Evolutionary conservation across 2,329 filamentous ascomycete genomes (phyloP), one percentile per base, ranked within the genome.

Genomic region (Alternaria hordeiaustralica): DNA sequence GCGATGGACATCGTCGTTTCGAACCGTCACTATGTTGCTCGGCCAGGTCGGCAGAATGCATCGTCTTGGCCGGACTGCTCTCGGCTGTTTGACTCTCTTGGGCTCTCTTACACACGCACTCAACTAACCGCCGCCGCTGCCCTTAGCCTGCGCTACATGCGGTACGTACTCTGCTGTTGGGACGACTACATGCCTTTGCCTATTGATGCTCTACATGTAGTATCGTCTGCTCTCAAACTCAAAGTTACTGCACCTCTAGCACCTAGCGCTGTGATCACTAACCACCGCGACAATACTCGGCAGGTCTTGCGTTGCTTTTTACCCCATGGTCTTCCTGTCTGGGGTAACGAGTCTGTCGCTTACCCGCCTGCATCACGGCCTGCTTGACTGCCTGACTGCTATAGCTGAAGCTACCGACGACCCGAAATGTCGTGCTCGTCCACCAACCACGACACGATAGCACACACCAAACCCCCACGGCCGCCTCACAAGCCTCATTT

Each of bases 31-130:
- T 60, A 63, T 58, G 55, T 60, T 57, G 57, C 55, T 67, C 72
- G 73, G 74, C 44, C 66, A 68, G 57, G 55, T 75, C 74, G 73
- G 75, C 75, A 71, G 65, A 66, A 70, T 75, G 70, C 73, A 68
- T 67, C 63, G 46, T 43, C 55, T 62, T 49, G 60, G 60, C 65
- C 70, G 69, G 73, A 68, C 61, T 57, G 57, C 54, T 36, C 61
- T 77, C 75, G 73, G 74, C 65, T 72, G 65, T 71, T 68, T 73
- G 63, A 56, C 74, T 67, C 28, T 55, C 61, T 71, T 70, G 63
- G 65, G 70, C 62, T 60, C 69, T 71, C 63, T 73, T 70, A 72
- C 67, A 68, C 62, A 68, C 44, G 54, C 68, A 49, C 8, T 53
- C 62, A 63, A 63, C 66, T 65, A 68, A 66, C 53, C 61, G 63